phyloP scores from a whole-genome alignment of 129 eudicot species.

The Escallonia herrerae region DNA sequence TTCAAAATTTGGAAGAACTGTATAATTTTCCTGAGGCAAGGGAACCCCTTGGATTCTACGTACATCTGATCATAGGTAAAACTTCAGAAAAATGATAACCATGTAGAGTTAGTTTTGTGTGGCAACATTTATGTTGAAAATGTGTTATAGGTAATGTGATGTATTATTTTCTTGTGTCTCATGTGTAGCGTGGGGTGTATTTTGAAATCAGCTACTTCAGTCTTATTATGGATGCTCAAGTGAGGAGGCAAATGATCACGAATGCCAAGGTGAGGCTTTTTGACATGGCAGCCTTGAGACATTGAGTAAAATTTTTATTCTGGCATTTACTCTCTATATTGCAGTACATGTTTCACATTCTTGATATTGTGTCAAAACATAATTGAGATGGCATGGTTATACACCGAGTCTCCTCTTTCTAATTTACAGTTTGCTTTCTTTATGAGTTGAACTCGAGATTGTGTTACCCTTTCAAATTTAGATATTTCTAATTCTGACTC shows the following conservation, averaged over 20 bases:
- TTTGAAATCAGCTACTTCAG: constrained; percentile 76
- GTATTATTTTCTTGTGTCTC: constrained; percentile 10
- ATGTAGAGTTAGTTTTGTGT: too few species aligned
- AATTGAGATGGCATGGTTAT: neutral
- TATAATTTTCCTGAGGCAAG: too few species aligned
- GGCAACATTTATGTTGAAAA: neutral
- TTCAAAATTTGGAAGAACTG: too few species aligned
- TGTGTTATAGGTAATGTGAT: neutral
- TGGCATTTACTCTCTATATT: neutral
- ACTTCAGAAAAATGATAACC: too few species aligned
- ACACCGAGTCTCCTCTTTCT: too few species aligned
- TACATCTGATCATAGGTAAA: too few species aligned
- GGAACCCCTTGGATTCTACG: too few species aligned
- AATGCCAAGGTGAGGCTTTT: constrained; percentile 62
- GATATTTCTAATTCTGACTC: too few species aligned
- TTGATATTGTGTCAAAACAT: neutral
- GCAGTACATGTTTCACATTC: neutral
- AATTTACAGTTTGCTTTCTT: neutral
- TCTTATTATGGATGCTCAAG: constrained; percentile 59
- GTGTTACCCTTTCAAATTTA: neutral
- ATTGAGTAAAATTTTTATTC: neutral
- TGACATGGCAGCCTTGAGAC: neutral
- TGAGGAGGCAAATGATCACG: constrained; percentile 70
- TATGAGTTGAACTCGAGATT: neutral
- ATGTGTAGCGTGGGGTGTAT: constrained; percentile 78